Percentiles rank a stretch among this genome's conserved stretches.
Conservation (phyloP, 2,329 filamentous ascomycete species). For the Aaosphaeria pasadenensis region DNA sequence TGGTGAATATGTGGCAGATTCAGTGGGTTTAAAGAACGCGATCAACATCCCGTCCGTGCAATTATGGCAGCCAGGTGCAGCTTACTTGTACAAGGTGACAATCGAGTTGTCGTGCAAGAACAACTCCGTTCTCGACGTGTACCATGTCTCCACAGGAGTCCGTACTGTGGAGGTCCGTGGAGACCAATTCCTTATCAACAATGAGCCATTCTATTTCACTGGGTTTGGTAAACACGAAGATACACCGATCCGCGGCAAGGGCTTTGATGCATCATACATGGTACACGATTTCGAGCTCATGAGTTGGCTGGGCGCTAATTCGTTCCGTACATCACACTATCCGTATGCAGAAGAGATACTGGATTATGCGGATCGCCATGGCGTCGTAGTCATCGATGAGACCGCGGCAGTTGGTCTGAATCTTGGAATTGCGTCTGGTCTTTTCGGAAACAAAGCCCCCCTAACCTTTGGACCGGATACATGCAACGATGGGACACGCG, state of each 20-base stretch:
- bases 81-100: constrained; percentile 5
- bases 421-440: constrained; percentile 5
- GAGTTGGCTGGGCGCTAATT: constrained; percentile 9
- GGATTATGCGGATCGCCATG: constrained; percentile 9
- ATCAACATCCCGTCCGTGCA: constrained; percentile 1
- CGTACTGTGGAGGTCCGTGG: constrained; percentile 4
- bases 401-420: constrained; percentile 4
- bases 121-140: constrained; percentile 2
- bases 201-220: constrained; percentile 9
- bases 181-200: constrained; percentile 7
- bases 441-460: not conserved
- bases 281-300: constrained; percentile 9
- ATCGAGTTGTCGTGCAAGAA: not conserved
- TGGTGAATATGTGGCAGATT: not conserved
- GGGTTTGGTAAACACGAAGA: constrained; percentile 11
- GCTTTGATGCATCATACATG: constrained; percentile 9
- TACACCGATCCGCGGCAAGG: constrained; percentile 7
- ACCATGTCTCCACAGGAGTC: constrained; percentile 5
- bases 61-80: constrained; percentile 7
- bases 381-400: constrained; percentile 10
- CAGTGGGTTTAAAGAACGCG: not conserved
- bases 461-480: constrained; percentile 1
- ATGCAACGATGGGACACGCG: constrained; percentile 3
- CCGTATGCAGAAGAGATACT: constrained; percentile 10
- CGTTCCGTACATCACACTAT: constrained; percentile 9